A percentile compares a stretch with the other conserved stretches of the same genome.
phyloP scores from a whole-genome alignment of 2,329 filamentous ascomycete species.

The Colletotrichum sidae region DNA sequence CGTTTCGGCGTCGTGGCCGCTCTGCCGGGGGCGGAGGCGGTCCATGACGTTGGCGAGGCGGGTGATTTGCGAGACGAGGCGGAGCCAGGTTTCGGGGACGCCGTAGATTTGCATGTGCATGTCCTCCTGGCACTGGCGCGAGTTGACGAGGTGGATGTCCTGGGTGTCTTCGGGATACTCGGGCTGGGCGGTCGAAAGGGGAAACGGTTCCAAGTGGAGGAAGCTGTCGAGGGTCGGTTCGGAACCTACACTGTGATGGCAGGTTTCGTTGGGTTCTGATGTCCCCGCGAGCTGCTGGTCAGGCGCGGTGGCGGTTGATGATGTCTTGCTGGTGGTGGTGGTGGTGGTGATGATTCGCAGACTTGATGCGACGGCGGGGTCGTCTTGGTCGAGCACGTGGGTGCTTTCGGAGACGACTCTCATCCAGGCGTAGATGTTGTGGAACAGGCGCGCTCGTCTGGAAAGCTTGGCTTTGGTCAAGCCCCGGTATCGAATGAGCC shows the following conservation, averaged over 20 bases:
- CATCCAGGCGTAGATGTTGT: conserved; percentile 21
- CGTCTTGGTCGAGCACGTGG: conserved; percentile 1
- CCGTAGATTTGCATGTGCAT: conserved; percentile 19
- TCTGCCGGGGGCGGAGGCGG: background rate
- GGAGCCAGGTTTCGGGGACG: conserved; percentile 1
- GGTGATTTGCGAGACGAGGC: conserved; percentile 5
- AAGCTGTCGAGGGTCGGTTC: conserved; percentile 13
- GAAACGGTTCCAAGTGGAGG: conserved; percentile 5
- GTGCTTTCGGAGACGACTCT: conserved; percentile 17
- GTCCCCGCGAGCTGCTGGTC: background rate
- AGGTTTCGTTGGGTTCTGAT: background rate
- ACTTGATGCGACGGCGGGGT: background rate
- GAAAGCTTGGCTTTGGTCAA: conserved; percentile 7
- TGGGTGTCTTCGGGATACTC: background rate
- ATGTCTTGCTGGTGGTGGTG: background rate
- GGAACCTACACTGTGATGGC: background rate
- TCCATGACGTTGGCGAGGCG: conserved; percentile 22
- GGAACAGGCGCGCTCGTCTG: background rate
- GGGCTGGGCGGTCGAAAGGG: background rate
- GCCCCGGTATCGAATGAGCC: background rate
- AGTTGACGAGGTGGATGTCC: conserved; percentile 8
- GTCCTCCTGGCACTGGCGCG: background rate
- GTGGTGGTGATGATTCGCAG: background rate
- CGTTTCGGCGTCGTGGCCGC: background rate
- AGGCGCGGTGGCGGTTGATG: background rate